Percentiles rank a stretch among this genome's conserved stretches.
Evolutionary conservation across 208 protist species (phyloP).

Genomic region (Leishmania lainsoni): DNA sequence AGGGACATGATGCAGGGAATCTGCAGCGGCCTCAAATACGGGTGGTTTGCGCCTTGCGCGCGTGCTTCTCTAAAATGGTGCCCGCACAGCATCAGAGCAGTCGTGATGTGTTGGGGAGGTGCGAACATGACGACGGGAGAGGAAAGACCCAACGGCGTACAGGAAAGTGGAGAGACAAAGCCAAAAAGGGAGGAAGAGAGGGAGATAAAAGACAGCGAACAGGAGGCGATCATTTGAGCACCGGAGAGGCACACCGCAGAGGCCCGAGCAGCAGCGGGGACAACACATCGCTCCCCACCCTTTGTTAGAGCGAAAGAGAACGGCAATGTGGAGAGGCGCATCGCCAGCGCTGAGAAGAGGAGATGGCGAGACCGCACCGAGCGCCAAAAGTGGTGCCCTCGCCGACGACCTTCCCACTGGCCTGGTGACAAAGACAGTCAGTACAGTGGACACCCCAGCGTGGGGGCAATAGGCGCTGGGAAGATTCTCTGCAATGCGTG

Average conservation of each 20-base stretch:
- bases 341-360: not conserved
- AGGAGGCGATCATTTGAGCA: not conserved
- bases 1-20: conserved; percentile 45
- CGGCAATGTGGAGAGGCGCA: not conserved
- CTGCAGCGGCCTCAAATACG: not conserved
- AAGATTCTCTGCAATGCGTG: not conserved
- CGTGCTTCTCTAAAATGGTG: not conserved
- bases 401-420: not conserved
- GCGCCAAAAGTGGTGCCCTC: not conserved
- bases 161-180: not conserved
- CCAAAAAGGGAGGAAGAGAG: not conserved
- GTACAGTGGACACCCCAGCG: not conserved
- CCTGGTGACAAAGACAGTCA: not conserved
- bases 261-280: not conserved
- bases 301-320: not conserved
- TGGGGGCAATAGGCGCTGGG: not conserved
- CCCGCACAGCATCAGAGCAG: not conserved
- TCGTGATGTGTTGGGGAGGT: not conserved
- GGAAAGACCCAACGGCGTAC: not conserved
- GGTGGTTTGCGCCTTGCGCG: not conserved
- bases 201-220: not conserved
- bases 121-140: too few relatives aligned
- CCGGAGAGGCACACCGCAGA: not conserved
- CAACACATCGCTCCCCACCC: not conserved
- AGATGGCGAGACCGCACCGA: not conserved